phyloP scores from a whole-genome alignment of 148 eudicot species.

The Diospyros lotus region DNA sequence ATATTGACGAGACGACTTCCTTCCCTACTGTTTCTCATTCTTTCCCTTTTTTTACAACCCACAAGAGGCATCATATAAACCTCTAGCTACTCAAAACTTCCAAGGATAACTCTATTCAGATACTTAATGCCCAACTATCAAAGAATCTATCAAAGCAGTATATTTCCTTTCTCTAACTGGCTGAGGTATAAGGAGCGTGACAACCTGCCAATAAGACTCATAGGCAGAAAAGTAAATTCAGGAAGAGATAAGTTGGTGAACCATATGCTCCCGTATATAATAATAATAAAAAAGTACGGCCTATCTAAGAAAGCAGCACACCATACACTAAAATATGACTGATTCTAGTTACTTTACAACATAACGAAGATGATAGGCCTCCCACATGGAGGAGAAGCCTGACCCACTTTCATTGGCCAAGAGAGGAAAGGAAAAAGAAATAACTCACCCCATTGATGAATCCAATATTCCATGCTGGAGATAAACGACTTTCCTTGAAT shows the following conservation, averaged over 20 bases:
- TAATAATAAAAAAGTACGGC: background rate
- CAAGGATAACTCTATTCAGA: background rate
- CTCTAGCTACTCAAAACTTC: background rate
- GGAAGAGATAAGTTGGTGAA: background rate
- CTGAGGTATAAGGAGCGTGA: background rate
- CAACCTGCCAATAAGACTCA: background rate
- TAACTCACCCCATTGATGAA: slow-evolving; percentile 94
- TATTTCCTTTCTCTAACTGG: background rate
- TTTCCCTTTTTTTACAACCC: background rate
- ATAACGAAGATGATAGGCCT: background rate
- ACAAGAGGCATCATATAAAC: background rate
- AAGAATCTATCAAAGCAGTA: background rate
- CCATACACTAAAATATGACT: background rate
- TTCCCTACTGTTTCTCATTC: background rate
- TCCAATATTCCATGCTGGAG: slow-evolving; percentile 95
- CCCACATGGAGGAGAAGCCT: background rate
- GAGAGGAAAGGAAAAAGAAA: background rate
- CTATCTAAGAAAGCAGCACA: background rate
- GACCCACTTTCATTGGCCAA: slow-evolving; percentile 2
- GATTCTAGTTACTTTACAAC: background rate
- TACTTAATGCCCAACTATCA: background rate
- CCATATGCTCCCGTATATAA: background rate
- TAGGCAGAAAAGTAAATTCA: background rate
- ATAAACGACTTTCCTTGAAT: slow-evolving; percentile 85
- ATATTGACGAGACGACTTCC: background rate